A percentile compares a stretch with the other conserved stretches of the same genome.
These are phyloP conservation scores for Hyphopichia fennica DNA, from an alignment of 1,139 yeast species.

Conservation along the genomic window DNA sequence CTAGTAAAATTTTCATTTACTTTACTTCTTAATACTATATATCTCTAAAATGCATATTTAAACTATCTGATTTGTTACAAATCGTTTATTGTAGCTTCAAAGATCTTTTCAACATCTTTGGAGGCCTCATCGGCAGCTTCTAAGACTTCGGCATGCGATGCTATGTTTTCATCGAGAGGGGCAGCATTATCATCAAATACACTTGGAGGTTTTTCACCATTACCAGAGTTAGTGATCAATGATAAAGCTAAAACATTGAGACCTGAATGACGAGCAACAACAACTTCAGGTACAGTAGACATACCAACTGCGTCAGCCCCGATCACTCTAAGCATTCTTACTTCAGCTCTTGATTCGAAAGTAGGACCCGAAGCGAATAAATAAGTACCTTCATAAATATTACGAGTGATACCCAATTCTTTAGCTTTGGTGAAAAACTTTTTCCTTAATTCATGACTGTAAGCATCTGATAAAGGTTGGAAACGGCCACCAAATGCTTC, in stretches of 20 bases:
- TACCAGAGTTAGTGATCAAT: conserved; percentile 82
- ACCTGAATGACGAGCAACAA: conserved; percentile 87
- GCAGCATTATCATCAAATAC: conserved; percentile 57
- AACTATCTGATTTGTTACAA: no score
- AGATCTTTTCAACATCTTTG: conserved; percentile 68
- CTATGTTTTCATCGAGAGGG: conserved; percentile 72
- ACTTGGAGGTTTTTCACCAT: conserved; percentile 72
- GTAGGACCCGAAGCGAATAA: conserved; percentile 91
- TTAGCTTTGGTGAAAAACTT: conserved; percentile 55
- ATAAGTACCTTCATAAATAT: conserved; percentile 83
- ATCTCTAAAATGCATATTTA: neutral
- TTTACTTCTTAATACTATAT: neutral
- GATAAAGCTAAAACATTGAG: conserved; percentile 80
- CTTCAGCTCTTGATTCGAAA: conserved; percentile 90
- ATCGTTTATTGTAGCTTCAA: conserved; percentile 62
- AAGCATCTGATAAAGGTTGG: conserved; percentile 86
- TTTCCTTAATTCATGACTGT: conserved; percentile 69
- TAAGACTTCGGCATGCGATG: conserved; percentile 86
- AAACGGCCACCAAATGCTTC: conserved; percentile 83
- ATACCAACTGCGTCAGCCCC: conserved; percentile 98
- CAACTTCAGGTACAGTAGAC: conserved; percentile 97
- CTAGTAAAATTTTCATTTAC: neutral
- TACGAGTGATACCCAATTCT: conserved; percentile 53
- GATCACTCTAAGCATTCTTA: conserved; percentile 63
- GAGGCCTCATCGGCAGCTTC: conserved; percentile 83